Conservation (phyloP, 1,284 basidiomycete species). For the Phellinidium pouzarii region DNA sequence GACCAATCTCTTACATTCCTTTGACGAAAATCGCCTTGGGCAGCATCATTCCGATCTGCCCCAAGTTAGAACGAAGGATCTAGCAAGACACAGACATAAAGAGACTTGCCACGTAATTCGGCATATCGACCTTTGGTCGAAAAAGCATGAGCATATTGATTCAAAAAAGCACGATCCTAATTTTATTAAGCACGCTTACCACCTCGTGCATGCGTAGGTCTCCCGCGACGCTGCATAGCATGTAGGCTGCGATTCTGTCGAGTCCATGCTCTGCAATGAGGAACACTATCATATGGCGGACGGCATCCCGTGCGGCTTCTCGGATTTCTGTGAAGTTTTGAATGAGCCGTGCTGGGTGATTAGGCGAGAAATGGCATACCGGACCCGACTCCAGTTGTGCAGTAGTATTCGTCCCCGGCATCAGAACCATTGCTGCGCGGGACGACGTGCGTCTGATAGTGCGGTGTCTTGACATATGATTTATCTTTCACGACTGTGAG, state of each 20-base stretch:
- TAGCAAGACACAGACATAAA: background rate
- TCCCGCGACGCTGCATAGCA: conserved; percentile 55
- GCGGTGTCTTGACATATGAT: conserved; percentile 50
- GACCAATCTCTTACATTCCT: background rate
- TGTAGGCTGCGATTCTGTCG: conserved; percentile 43
- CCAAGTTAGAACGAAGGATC: background rate
- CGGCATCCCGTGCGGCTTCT: conserved; percentile 47
- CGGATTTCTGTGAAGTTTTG: conserved; percentile 36
- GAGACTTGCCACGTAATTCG: conserved; percentile 50
- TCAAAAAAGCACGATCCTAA: no score
- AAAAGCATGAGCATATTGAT: no score
- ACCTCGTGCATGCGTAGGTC: conserved; percentile 58
- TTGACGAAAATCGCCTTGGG: conserved; percentile 24
- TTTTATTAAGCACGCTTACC: conserved; percentile 32
- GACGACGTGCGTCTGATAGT: conserved; percentile 35
- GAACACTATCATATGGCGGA: conserved; percentile 50
- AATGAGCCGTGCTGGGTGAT: background rate
- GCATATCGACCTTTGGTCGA: conserved; percentile 65
- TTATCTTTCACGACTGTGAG: conserved; percentile 51
- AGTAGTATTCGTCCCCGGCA: conserved; percentile 41
- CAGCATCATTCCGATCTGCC: conserved; percentile 30
- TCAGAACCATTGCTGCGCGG: conserved; percentile 16
- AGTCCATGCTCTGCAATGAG: conserved; percentile 38
- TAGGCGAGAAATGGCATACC: conserved; percentile 24
- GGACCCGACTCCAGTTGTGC: conserved; percentile 49